Evolutionary conservation across 2,329 filamentous ascomycete species (phyloP).

Genomic region (Ploettnerulaceae sp.): DNA sequence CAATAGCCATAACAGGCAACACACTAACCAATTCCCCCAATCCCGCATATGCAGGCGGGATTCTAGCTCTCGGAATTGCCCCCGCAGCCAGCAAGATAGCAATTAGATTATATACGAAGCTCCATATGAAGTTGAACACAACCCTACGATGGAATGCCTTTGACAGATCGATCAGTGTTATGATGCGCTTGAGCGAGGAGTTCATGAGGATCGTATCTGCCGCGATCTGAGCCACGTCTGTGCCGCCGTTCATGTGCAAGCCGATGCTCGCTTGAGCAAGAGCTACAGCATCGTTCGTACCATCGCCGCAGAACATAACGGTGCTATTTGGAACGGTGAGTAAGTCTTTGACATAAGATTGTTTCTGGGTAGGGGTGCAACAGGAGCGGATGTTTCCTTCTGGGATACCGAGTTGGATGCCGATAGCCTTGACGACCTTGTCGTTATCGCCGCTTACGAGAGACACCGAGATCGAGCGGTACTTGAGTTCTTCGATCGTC

Average conservation of each 20-base stretch:
- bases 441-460: constrained; percentile 50
- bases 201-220: constrained; percentile 67
- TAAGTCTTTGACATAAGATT: constrained; percentile 20
- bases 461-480: constrained; percentile 40
- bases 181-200: constrained; percentile 49
- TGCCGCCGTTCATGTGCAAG: constrained; percentile 58
- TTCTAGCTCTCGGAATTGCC: constrained; percentile 47
- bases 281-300: constrained; percentile 73
- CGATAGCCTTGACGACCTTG: constrained; percentile 42
- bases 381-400: constrained; percentile 28
- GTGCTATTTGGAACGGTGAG: constrained; percentile 4
- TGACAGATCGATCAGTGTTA: constrained; percentile 52
- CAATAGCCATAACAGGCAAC: constrained; percentile 49
- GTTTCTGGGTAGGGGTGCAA: constrained; percentile 36
- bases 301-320: constrained; percentile 70
- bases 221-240: constrained; percentile 60
- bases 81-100: constrained; percentile 57
- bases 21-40: constrained; percentile 63
- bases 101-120: constrained; percentile 55
- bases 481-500: constrained; percentile 36
- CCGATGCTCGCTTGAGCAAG: constrained; percentile 68
- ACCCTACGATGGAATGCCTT: constrained; percentile 39
- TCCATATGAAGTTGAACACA: constrained; percentile 59
- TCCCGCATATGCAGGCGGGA: constrained; percentile 55
- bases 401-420: constrained; percentile 39